Base-by-base conservation (phyloP, 768 basidiomycete genomes). In the Leccinum subtestaceum region DNA sequence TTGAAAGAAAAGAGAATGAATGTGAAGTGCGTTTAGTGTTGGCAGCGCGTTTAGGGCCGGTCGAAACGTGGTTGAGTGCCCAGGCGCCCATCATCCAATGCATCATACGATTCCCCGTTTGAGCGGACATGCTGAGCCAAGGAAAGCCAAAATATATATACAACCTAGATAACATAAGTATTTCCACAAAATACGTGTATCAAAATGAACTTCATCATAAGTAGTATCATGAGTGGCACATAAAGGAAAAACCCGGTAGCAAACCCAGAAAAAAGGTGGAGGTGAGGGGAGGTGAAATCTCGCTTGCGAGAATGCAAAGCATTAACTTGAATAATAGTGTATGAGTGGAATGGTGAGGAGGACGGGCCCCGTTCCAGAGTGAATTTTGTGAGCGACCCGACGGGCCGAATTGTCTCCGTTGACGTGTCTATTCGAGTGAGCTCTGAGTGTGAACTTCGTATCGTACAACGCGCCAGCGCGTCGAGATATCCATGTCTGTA, bases 381-480 rank as follows among this genome's bases (percentile, higher is more conserved):
- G 40, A 23, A 11, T 11, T 47, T 15, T 45, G 13, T 15, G 21
- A 45, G 4, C 36, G 27, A 19, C 48, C 47, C 25, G 29, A 31
- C 29, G 9, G 29, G 29, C 29, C 29, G 2, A 54, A 38, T 34
- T 29, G 17, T 57, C 32, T n/a, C n/a, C 17, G 31, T 52, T 27
- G 32, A 23, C 21, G 64, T 7, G 25, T 46, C n/a, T 23, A 51
- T 52, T n/a, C n/a, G 12, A 43, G n/a, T 52, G 7, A 8, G 40
- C 55, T 40, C 8, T 52, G 47, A 17, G n/a, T 51, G 47, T 50
- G 49, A 40, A 60, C 50, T 19, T 50, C 50, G 29, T 70, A 61
- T 72, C 46, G 55, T 71, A 71, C 69, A 71, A 21, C 31, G 60
- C 62, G 59, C 58, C 63, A 46, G 59, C 62, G 61, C 60, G 52